Evolutionary conservation across 805 yeast species (phyloP).

Genomic region (Candida morakotiae): DNA sequence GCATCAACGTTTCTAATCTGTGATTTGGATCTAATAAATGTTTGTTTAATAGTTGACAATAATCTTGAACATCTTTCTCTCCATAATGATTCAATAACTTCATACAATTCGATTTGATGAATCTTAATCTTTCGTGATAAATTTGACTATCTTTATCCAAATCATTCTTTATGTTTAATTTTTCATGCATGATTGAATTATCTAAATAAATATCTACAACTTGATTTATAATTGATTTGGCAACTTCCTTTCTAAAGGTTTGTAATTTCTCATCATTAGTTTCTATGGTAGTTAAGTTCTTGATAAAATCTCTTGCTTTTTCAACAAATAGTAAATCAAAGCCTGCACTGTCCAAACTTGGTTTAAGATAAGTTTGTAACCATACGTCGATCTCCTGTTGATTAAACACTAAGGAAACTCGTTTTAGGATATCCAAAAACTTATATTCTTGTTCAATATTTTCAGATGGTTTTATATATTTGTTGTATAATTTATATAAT

Average conservation of each 20-base stretch:
- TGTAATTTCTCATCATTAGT: conserved; percentile 19
- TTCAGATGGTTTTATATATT: conserved; percentile 22
- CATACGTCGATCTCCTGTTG: conserved; percentile 39
- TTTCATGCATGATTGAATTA: conserved; percentile 11
- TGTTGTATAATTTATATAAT: conserved; percentile 30
- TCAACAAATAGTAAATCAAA: conserved; percentile 34
- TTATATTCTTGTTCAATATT: conserved; percentile 29
- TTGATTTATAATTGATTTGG: conserved; percentile 17
- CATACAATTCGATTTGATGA: conserved; percentile 42
- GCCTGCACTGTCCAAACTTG: conserved; percentile 61
- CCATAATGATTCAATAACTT: conserved; percentile 41
- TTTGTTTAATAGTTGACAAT: conserved; percentile 33
- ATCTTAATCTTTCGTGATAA: conserved; percentile 47
- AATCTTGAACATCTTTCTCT: conserved; percentile 27
- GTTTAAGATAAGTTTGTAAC: conserved; percentile 44
- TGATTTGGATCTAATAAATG: conserved; percentile 26
- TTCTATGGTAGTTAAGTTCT: conserved; percentile 13
- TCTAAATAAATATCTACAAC: conserved; percentile 23
- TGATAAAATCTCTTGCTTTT: conserved; percentile 25
- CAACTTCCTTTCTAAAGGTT: conserved; percentile 17
- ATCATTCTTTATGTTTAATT: conserved; percentile 14
- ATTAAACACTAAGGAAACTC: conserved; percentile 27
- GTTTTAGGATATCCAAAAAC: conserved; percentile 36
- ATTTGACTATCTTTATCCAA: conserved; percentile 26
- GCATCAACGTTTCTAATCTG: conserved; percentile 35